Base-by-base conservation (phyloP, 257 asterid genomes). In the Solanum arcanum region DNA sequence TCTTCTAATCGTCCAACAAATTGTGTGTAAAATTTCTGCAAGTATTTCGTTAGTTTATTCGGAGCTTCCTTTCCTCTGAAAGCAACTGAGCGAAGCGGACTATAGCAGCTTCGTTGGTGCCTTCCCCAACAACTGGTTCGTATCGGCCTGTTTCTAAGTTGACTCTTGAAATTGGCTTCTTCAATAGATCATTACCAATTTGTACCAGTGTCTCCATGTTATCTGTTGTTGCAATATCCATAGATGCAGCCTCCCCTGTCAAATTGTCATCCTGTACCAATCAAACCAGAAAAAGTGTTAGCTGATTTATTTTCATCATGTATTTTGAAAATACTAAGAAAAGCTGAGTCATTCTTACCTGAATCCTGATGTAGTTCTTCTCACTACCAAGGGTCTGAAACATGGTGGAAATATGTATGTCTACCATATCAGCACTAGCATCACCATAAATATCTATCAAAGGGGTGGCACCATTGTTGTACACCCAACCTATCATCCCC, bases 81-180 rank as follows among this genome's bases (percentile, higher is more conserved):
- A 94, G 93, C 70, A 92, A 23, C 91, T 88, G 91, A 2, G 98
- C 98, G 4, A 95, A 92, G 14, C 91, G 94, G 39, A 81, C 39
- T 11, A 94, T 89, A 84, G 97, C 98, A 84, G 88, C 90, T 88
- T 83, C 96, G 44, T 95, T 94, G 2, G 95, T 93, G 62, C 95
- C 97, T 86, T 89, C 94, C 86, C 93, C 95, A 20, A 29, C 92
- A 86, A 89, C 93, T 12, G 91, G 92, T 83, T 91, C 93, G 0
- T 90, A 87, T 44, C 88, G 80, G 60, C 98, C 98, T 0, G 96
- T 94, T 88, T 93, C 98, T 85, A 94, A 76, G 89, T 94, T 93
- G 83, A 94, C 91, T 73, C 98, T 90, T 0, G 94, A 89, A 76
- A 94, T 92, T 60, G 93, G 92, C 68, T 91, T 93, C 81, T 91